Percentiles rank a stretch among this genome's conserved stretches.
Evolutionary conservation across 192 early-diverging fungal species (phyloP).

Genomic region (Lobosporangium transversale): DNA sequence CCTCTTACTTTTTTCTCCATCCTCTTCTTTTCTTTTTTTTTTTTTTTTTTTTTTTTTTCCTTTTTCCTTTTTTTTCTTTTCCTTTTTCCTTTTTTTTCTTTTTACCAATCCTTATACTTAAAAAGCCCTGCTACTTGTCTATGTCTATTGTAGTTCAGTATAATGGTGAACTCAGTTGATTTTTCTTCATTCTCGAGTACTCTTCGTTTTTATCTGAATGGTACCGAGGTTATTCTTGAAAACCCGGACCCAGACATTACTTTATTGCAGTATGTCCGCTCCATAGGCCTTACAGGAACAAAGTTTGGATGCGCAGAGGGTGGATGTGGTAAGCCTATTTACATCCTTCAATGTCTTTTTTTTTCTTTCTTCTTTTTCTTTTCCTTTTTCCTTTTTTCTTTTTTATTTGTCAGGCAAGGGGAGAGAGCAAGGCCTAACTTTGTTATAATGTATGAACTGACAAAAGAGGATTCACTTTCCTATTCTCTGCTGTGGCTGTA

Average conservation of each 20-base stretch:
- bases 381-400: too few species aligned
- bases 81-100: slow-evolving; percentile 5
- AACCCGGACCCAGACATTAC: slow-evolving; percentile 71
- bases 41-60: not conserved
- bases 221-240: slow-evolving; percentile 57
- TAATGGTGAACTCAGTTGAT: too few species aligned
- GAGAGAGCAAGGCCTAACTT: too few species aligned
- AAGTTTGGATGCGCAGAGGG: slow-evolving; percentile 87
- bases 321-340: slow-evolving; percentile 72
- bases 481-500: too few species aligned
- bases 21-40: not conserved
- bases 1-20: not conserved
- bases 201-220: slow-evolving; percentile 71
- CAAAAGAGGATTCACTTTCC: too few species aligned
- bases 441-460: too few species aligned
- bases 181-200: too few species aligned
- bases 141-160: too few species aligned
- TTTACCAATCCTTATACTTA: too few species aligned
- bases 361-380: too few species aligned
- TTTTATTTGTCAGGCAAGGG: too few species aligned
- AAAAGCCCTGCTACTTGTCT: too few species aligned
- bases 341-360: not conserved
- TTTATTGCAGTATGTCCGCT: slow-evolving; percentile 72
- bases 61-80: not conserved
- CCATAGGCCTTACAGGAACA: slow-evolving; percentile 69